A percentile compares a stretch with the other conserved stretches of the same genome.
phyloP scores from a whole-genome alignment of 306 rosid species.

The Cajanus cajan region DNA sequence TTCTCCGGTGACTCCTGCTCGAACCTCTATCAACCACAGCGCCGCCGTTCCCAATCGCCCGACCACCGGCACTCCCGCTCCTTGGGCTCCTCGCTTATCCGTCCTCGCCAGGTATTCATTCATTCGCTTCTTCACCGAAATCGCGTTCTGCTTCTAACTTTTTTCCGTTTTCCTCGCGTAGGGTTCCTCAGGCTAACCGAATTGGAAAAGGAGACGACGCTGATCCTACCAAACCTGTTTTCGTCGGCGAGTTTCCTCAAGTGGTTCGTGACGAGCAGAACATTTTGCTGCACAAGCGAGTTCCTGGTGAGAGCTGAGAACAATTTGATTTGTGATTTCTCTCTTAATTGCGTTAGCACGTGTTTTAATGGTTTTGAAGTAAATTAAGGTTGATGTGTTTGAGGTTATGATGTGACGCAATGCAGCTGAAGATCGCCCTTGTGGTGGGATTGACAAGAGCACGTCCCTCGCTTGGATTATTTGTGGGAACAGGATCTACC shows the following conservation, averaged over 20 bases:
- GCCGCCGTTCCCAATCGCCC: conserved; percentile 71
- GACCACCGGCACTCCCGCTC: conserved; percentile 89
- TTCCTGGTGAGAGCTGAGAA: conserved; percentile 67
- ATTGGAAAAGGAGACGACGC: conserved; percentile 53
- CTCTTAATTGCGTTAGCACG: background rate
- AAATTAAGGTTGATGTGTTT: background rate
- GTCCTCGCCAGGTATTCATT: conserved; percentile 71
- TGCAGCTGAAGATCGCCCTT: conserved; percentile 56
- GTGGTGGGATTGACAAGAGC: conserved; percentile 79
- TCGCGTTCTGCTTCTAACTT: background rate
- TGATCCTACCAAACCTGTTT: conserved; percentile 70
- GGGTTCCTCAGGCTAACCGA: conserved; percentile 63
- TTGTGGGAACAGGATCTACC: conserved; percentile 59
- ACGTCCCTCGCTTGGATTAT: conserved; percentile 85
- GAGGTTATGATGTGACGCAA: conserved; percentile 16
- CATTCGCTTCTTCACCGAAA: background rate
- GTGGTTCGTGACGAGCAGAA: conserved; percentile 73
- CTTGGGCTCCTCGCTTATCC: conserved; percentile 94
- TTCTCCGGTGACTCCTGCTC: conserved; percentile 70
- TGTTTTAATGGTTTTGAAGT: background rate
- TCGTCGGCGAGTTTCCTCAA: conserved; percentile 84
- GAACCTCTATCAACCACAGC: conserved; percentile 32
- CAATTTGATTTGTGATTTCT: background rate
- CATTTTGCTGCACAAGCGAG: conserved; percentile 51
- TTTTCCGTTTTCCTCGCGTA: conserved; percentile 18